phyloP scores from a whole-genome alignment of 345 rosid genomes.

The Citrus medica region DNA sequence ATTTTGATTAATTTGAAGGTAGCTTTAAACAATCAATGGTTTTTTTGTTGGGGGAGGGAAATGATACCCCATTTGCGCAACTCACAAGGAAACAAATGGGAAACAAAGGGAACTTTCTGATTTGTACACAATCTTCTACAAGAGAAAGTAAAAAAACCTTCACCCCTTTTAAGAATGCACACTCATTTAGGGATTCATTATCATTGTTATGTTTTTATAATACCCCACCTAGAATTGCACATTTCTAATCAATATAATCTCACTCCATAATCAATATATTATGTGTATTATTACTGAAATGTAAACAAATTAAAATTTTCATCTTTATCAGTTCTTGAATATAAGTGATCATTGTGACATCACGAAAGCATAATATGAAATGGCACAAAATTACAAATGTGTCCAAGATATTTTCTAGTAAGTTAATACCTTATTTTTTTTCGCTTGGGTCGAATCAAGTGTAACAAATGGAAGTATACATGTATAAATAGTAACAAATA shows the following conservation, averaged over 20 bases:
- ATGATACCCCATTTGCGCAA: too few relatives aligned
- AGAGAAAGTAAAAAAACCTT: background rate
- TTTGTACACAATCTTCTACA: background rate
- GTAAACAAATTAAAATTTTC: background rate
- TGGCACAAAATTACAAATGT: too few relatives aligned
- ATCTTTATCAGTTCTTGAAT: background rate
- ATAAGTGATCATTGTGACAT: too few relatives aligned
- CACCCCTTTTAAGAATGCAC: constrained; percentile 13
- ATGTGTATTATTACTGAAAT: background rate
- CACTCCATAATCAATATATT: background rate
- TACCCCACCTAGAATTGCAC: background rate
- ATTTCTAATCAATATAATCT: background rate
- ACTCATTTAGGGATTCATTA: background rate
- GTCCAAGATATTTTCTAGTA: too few relatives aligned
- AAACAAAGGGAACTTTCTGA: constrained; percentile 15
- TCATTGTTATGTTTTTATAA: constrained; percentile 9
- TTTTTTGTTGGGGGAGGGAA: too few relatives aligned
- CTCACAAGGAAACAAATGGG: background rate
- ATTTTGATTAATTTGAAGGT: background rate
- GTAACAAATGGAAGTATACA: too few relatives aligned
- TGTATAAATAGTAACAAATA: too few relatives aligned
- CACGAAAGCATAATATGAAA: too few relatives aligned
- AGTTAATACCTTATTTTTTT: too few relatives aligned
- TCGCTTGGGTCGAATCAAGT: too few relatives aligned
- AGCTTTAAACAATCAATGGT: background rate